Evolutionary conservation across 257 asterid genomes (phyloP).

Genomic region (Nemophila menziesii): DNA sequence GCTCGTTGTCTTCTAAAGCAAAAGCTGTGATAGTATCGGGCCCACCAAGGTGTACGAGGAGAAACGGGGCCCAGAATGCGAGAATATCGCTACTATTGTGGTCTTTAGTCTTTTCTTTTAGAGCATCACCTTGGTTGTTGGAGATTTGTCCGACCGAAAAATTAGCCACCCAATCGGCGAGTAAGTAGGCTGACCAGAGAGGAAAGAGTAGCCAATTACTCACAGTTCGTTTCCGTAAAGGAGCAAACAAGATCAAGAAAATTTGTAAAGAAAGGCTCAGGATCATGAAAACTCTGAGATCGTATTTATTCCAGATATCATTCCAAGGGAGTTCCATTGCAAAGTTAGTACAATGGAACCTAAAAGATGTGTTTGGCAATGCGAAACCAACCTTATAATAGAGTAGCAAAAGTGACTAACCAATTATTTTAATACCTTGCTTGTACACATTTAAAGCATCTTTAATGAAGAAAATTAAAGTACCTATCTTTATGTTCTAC

Average conservation of each 20-base stretch:
- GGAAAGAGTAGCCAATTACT: slow-evolving; percentile 15
- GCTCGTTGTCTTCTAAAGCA: slow-evolving; percentile 32
- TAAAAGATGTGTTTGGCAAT: not conserved
- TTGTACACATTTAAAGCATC: not conserved
- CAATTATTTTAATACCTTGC: not conserved
- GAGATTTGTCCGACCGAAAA: slow-evolving; percentile 23
- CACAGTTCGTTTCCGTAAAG: slow-evolving; percentile 24
- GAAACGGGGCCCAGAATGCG: slow-evolving; percentile 34
- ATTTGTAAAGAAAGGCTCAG: slow-evolving; percentile 30
- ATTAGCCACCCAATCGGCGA: slow-evolving; percentile 25
- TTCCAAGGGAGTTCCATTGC: slow-evolving; percentile 11
- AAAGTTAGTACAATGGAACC: not conserved
- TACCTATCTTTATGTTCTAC: not conserved
- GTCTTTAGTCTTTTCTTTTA: not conserved
- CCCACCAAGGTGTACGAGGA: slow-evolving; percentile 32
- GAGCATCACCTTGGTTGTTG: slow-evolving; percentile 4
- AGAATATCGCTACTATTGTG: not conserved
- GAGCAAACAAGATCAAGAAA: slow-evolving; percentile 25
- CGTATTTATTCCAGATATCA: slow-evolving; percentile 31
- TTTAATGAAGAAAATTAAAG: not conserved
- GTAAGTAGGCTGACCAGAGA: slow-evolving; percentile 17
- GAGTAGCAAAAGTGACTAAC: not conserved
- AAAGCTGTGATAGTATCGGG: slow-evolving; percentile 35
- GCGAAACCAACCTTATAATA: too few species aligned
- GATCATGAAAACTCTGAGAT: slow-evolving; percentile 25